Evolutionary conservation across 1,139 yeast genomes (phyloP).

Genomic region (Blastobotrys indianensis): DNA sequence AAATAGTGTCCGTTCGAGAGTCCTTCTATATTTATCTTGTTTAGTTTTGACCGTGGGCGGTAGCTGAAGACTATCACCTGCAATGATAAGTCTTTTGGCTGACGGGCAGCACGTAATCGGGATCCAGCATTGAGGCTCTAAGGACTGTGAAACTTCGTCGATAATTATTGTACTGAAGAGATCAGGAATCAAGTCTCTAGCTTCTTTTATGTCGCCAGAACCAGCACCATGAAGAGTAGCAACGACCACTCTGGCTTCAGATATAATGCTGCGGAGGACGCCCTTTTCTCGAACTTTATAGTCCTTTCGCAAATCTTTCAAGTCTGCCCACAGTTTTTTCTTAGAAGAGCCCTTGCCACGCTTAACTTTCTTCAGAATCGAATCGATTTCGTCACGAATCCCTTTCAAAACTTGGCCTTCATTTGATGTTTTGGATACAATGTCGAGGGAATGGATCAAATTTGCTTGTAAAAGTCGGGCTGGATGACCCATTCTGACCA

Average conservation of each 20-base stretch:
- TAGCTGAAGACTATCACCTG: conserved; percentile 72
- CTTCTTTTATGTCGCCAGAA: conserved; percentile 53
- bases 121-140: conserved; percentile 97
- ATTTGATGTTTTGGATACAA: conserved; percentile 58
- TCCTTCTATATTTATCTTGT: conserved; percentile 32
- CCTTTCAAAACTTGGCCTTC: conserved; percentile 60
- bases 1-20: conserved; percentile 63
- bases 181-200: conserved; percentile 32
- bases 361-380: conserved; percentile 50
- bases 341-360: conserved; percentile 60
- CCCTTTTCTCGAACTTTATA: conserved; percentile 60
- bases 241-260: conserved; percentile 62
- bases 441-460: conserved; percentile 69
- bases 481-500: conserved; percentile 88
- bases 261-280: conserved; percentile 53
- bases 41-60: conserved; percentile 44
- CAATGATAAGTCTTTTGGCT: conserved; percentile 52
- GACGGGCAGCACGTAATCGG: conserved; percentile 68
- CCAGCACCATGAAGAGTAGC: conserved; percentile 89
- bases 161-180: conserved; percentile 78
- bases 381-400: conserved; percentile 64
- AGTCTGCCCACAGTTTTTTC: conserved; percentile 59
- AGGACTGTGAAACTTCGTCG: conserved; percentile 91
- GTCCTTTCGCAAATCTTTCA: conserved; percentile 66
- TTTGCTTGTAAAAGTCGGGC: conserved; percentile 67